These are phyloP conservation scores for Prillingera fragicola DNA, from an alignment of 1,284 basidiomycete genomes.

Conservation along the genomic window DNA sequence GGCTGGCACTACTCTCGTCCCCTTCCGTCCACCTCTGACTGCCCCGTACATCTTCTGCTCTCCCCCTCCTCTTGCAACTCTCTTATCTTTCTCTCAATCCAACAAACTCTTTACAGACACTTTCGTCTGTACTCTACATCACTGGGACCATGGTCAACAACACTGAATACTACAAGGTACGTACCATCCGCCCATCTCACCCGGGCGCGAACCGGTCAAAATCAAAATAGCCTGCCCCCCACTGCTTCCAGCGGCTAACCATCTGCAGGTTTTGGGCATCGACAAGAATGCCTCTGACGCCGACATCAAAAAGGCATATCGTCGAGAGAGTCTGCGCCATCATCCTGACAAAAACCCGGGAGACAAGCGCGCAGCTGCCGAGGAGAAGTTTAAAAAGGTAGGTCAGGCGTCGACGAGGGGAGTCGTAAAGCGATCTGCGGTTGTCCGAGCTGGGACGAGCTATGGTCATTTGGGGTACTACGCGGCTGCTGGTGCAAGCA, in stretches of 20 bases:
- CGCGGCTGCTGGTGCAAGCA: too few species aligned
- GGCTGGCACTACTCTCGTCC: too few species aligned
- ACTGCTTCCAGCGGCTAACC: constrained; percentile 1
- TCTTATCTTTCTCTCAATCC: too few species aligned
- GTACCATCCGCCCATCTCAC: constrained; percentile 1
- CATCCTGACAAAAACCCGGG: constrained; percentile 73
- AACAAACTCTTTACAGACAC: too few species aligned
- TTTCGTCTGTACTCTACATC: too few species aligned
- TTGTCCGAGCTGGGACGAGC: too few species aligned
- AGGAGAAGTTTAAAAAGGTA: constrained; percentile 89
- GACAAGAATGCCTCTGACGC: constrained; percentile 68
- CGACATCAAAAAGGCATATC: constrained; percentile 63
- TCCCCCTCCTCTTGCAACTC: too few species aligned
- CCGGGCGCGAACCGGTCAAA: neutral
- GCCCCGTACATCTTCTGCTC: too few species aligned
- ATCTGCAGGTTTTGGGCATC: constrained; percentile 56
- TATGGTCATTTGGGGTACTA: too few species aligned
- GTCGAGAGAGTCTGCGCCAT: constrained; percentile 73
- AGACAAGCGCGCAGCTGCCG: constrained; percentile 61
- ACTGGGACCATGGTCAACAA: constrained; percentile 45
- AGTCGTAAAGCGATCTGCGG: too few species aligned
- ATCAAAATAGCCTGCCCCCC: neutral
- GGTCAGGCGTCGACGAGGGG: too few species aligned
- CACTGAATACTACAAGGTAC: constrained; percentile 43
- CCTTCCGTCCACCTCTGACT: too few species aligned